These are phyloP conservation scores for Macrocybe sp. DNA, from an alignment of 1,284 basidiomycete genomes.

Conservation along the genomic window DNA sequence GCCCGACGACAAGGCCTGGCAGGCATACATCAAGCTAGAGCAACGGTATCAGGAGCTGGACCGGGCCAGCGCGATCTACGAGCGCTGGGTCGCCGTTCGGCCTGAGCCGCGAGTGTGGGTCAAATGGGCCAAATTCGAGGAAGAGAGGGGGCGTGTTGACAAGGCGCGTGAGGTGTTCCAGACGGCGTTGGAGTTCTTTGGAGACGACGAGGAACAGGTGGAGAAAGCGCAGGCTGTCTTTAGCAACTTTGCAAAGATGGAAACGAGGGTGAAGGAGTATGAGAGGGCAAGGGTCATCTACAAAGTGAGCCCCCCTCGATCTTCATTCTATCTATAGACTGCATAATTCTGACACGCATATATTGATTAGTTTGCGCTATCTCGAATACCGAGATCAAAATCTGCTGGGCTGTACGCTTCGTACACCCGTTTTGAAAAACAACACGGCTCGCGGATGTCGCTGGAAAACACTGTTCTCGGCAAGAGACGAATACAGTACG, in stretches of 20 bases:
- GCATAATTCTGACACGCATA: conserved; percentile 3
- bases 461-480: conserved; percentile 94
- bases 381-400: conserved; percentile 87
- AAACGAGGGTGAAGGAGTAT: conserved; percentile 92
- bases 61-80: conserved; percentile 89
- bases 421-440: conserved; percentile 98
- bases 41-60: conserved; percentile 91
- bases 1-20: conserved; percentile 99
- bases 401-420: conserved; percentile 81
- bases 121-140: conserved; percentile 97
- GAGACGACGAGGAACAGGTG: conserved; percentile 95
- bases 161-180: conserved; percentile 96
- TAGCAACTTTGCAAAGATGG: conserved; percentile 97
- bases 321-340: background rate
- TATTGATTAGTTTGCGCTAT: conserved; percentile 76
- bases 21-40: conserved; percentile 97
- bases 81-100: conserved; percentile 90
- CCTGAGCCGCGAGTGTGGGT: conserved; percentile 97
- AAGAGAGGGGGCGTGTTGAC: conserved; percentile 82
- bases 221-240: conserved; percentile 98
- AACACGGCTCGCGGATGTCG: conserved; percentile 85
- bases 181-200: conserved; percentile 94
- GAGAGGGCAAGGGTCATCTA: conserved; percentile 97
- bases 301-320: conserved; percentile 52
- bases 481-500: conserved; percentile 96